These are phyloP conservation scores for Musa acuminata DNA, from an alignment of 176 grass and related monocot species.

Conservation along the genomic window DNA sequence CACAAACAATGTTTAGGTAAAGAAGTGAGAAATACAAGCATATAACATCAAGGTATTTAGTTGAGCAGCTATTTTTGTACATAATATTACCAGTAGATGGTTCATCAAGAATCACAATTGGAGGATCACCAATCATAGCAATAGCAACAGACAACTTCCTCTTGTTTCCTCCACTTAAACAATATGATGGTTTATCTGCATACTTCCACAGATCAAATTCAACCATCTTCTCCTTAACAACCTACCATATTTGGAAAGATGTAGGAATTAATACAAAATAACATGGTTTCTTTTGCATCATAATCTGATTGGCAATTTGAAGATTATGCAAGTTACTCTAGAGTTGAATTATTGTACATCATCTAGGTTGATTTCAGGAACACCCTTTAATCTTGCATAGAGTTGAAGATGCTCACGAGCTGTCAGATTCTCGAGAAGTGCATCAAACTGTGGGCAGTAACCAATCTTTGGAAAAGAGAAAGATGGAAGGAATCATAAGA, in stretches of 20 bases:
- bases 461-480: conserved; percentile 33
- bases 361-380: conserved; percentile 34
- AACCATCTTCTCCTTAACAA: conserved; percentile 37
- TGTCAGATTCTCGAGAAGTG: conserved; percentile 41
- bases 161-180: conserved; percentile 45
- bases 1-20: neutral
- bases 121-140: conserved; percentile 47
- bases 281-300: neutral
- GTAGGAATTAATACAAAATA: neutral
- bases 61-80: neutral
- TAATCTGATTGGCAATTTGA: neutral
- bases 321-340: neutral
- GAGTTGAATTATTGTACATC: conserved; percentile 18
- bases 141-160: conserved; percentile 48
- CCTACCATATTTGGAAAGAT: conserved; percentile 6
- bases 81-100: conserved; percentile 33
- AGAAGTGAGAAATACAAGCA: neutral
- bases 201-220: conserved; percentile 42
- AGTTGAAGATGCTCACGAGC: conserved; percentile 46
- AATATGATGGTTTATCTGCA: conserved; percentile 44
- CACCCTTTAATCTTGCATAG: conserved; percentile 45
- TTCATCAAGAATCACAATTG: conserved; percentile 50
- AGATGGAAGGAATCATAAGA: conserved; percentile 5
- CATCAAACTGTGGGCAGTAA: conserved; percentile 49
- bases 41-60: neutral